These are phyloP conservation scores for Tuber brumale DNA, from an alignment of 495 filamentous ascomycete genomes.

Conservation along the genomic window DNA sequence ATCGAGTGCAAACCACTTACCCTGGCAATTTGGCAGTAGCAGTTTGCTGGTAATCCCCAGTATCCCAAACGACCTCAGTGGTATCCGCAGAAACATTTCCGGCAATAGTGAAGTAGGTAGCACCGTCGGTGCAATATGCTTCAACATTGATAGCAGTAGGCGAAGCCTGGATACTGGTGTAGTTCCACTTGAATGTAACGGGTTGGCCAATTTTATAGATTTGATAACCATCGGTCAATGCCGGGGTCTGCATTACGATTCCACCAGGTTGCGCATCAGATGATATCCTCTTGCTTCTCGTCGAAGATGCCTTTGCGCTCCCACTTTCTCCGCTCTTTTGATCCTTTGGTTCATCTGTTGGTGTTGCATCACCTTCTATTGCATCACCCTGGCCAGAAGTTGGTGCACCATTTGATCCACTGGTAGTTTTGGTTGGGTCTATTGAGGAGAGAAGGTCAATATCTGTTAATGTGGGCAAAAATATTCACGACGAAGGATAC, in stretches of 20 bases:
- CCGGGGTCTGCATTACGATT: slow-evolving; percentile 75
- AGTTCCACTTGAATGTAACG: slow-evolving; percentile 90
- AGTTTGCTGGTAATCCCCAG: slow-evolving; percentile 57
- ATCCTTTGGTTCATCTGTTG: slow-evolving; percentile 11
- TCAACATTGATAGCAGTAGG: slow-evolving; percentile 76
- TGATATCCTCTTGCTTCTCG: slow-evolving; percentile 50
- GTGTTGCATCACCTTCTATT: slow-evolving; percentile 27
- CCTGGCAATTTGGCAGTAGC: slow-evolving; percentile 46
- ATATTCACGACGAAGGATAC: neutral
- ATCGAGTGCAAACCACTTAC: slow-evolving; percentile 47
- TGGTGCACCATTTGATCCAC: slow-evolving; percentile 12
- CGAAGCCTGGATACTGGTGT: slow-evolving; percentile 72
- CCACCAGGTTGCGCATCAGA: slow-evolving; percentile 63
- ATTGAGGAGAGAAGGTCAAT: slow-evolving; percentile 17
- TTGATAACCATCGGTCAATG: slow-evolving; percentile 51
- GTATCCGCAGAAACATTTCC: slow-evolving; percentile 55
- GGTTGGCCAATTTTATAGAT: slow-evolving; percentile 86
- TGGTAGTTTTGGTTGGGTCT: slow-evolving; percentile 10
- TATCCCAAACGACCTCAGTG: slow-evolving; percentile 72
- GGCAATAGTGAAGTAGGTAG: slow-evolving; percentile 62
- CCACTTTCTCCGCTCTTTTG: slow-evolving; percentile 37
- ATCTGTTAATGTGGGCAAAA: slow-evolving; percentile 7
- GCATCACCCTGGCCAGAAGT: slow-evolving; percentile 31
- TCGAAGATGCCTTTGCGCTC: slow-evolving; percentile 44
- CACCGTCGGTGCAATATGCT: slow-evolving; percentile 62